phyloP scores from a whole-genome alignment of 2,329 filamentous ascomycete genomes.

The Pestalotiopsis sp. region DNA sequence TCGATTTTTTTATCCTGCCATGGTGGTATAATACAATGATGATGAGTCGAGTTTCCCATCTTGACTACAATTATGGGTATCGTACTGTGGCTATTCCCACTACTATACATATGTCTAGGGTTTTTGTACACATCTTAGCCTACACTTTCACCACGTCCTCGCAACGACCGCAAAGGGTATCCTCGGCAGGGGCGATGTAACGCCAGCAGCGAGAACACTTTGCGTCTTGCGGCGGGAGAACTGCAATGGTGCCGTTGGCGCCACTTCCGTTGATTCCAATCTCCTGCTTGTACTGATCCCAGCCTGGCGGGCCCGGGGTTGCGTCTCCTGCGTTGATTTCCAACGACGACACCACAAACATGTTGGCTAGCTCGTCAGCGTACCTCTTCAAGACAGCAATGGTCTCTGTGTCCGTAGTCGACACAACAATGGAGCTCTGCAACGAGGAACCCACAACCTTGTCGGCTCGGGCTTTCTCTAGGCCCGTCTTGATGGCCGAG shows the following conservation, averaged over 20 bases:
- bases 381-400: conserved; percentile 38
- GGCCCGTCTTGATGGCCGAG: conserved; percentile 69
- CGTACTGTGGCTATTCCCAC: background rate
- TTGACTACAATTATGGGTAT: background rate
- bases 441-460: conserved; percentile 80
- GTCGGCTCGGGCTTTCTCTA: conserved; percentile 70
- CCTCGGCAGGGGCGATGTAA: conserved; percentile 68
- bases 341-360: conserved; percentile 71
- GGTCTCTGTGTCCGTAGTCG: conserved; percentile 37
- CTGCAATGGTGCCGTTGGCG: conserved; percentile 38
- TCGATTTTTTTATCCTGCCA: background rate
- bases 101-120: background rate
- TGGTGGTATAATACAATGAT: background rate
- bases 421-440: conserved; percentile 69
- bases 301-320: conserved; percentile 31
- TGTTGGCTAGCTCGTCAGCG: conserved; percentile 54
- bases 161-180: conserved; percentile 72
- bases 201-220: conserved; percentile 94
- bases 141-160: conserved; percentile 55
- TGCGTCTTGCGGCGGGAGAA: conserved; percentile 48
- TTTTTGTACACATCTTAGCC: background rate
- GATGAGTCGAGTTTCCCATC: background rate
- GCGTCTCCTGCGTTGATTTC: conserved; percentile 38
- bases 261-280: conserved; percentile 40
- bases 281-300: conserved; percentile 39